These are phyloP conservation scores for Calocybe cyanea DNA, from an alignment of 768 basidiomycete genomes.

Conservation along the genomic window DNA sequence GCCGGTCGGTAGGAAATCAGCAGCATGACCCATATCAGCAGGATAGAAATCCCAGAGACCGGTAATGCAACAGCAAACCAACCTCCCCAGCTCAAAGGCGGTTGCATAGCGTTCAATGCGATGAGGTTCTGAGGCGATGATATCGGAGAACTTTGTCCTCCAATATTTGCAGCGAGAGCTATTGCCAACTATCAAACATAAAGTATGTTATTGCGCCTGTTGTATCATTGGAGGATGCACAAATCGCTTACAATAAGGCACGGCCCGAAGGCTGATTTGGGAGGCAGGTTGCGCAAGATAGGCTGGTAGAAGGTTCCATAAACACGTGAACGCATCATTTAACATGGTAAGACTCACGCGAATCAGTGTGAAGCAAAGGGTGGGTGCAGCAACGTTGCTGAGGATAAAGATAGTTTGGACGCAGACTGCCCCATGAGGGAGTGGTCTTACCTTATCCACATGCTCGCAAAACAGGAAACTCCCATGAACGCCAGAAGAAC, in stretches of 20 bases:
- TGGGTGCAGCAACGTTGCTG: slow-evolving; percentile 96
- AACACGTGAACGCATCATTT: neutral
- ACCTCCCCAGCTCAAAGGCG: slow-evolving; percentile 77
- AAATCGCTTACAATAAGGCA: slow-evolving; percentile 78
- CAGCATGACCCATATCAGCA: slow-evolving; percentile 90
- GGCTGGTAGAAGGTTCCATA: slow-evolving; percentile 49
- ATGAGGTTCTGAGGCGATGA: slow-evolving; percentile 98
- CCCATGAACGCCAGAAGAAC: slow-evolving; percentile 94
- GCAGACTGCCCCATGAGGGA: neutral
- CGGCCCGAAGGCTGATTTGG: slow-evolving; percentile 82
- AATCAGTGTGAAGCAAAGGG: slow-evolving; percentile 93
- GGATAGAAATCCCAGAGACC: slow-evolving; percentile 79
- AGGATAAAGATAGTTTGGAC: slow-evolving; percentile 13
- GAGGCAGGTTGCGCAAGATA: slow-evolving; percentile 86
- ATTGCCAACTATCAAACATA: slow-evolving; percentile 70
- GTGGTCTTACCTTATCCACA: slow-evolving; percentile 89
- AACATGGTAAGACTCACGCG: slow-evolving; percentile 51
- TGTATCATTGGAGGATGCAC: neutral
- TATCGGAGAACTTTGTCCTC: slow-evolving; percentile 95
- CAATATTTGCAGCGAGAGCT: slow-evolving; percentile 97
- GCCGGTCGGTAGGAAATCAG: slow-evolving; percentile 78
- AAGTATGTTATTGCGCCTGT: neutral
- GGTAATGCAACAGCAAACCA: slow-evolving; percentile 97
- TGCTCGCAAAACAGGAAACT: slow-evolving; percentile 96
- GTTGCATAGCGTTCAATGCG: slow-evolving; percentile 83